A percentile compares a stretch with the other conserved stretches of the same genome.
These are phyloP conservation scores for Teunomyces cretensis DNA, from an alignment of 805 yeast genomes.

Conservation along the genomic window DNA sequence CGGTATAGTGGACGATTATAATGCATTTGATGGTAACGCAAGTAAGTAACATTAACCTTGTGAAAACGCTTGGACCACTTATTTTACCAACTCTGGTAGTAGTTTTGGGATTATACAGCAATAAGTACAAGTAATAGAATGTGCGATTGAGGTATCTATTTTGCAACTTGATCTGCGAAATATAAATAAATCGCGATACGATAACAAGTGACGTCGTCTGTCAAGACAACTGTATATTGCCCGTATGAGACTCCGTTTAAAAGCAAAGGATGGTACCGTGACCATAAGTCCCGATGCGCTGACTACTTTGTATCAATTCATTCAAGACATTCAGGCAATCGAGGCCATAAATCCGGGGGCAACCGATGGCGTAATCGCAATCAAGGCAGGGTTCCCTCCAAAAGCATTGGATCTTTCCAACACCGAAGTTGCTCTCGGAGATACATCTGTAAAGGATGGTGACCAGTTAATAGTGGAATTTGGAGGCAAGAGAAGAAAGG, in stretches of 20 bases:
- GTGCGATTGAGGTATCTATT: neutral
- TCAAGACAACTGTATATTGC: too few species aligned
- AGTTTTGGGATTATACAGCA: neutral
- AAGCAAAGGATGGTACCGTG: slow-evolving; percentile 4
- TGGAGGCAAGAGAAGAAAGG: slow-evolving; percentile 4
- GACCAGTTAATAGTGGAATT: slow-evolving; percentile 52
- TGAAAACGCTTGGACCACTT: neutral
- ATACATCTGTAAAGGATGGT: slow-evolving; percentile 53
- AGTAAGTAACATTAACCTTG: neutral
- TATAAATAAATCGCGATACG: neutral
- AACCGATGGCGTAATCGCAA: slow-evolving; percentile 8
- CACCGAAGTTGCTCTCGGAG: slow-evolving; percentile 25
- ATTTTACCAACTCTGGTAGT: neutral
- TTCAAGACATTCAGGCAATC: neutral
- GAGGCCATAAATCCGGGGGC: neutral
- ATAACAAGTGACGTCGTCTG: neutral
- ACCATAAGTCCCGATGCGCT: slow-evolving; percentile 3
- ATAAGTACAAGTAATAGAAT: neutral
- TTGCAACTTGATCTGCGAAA: slow-evolving; percentile 1
- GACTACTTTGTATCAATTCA: neutral
- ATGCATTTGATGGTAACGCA: neutral
- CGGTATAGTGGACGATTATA: neutral
- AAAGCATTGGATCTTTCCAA: slow-evolving; percentile 33
- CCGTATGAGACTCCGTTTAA: slow-evolving; percentile 13
- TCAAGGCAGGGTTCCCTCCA: slow-evolving; percentile 66